Base-by-base conservation (phyloP, 768 basidiomycete species). In the Rhodotorula sphaerocarpa region DNA sequence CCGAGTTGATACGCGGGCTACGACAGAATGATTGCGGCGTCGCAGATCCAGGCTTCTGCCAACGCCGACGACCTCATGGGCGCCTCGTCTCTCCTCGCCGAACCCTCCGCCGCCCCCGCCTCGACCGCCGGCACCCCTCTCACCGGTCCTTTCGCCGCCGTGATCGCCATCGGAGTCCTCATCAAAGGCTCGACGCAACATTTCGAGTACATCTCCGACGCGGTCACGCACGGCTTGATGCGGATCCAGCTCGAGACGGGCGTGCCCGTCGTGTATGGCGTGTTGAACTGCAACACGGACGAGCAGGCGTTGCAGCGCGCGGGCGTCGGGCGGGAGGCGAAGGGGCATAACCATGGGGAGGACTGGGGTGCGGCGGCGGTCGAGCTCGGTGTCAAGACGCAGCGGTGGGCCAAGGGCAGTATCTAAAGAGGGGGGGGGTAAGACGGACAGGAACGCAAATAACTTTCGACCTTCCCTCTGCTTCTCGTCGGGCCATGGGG, bases 161-260 rank as follows among this genome's bases (percentile, higher is more conserved):
- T 95, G 67, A 93, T 99, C 74, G 91, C 95, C 56, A 89, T 97
- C 73, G 95, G 95, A 20, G 90, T 93, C 42, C 85, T 99, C 74
- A 95, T 99, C 80, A 99, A 99, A 75, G 93, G 95, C 55, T 80
- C 84, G 1, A 97, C 95, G 23, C 95, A 95, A 90, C 95, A 99
- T 78, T 99, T 97, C 76, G 95, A 99, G 76, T 99, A 99, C 80
- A 99, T 97, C 75, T 88, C 83, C 76, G 90, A 96, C 72, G 83
- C 84, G 64, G 92, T 96, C 62, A 84, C 90, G 45, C 87, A 96
- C 71, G 91, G 85, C 47, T 79, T 99, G 67, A 99, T 97, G 95
- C 83, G 82, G 71, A 83, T 96, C 27, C 90, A 93, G 77, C 79
- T 96, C 70, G 93, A 97, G 76, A 85, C 87, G 2, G 90, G 90